Evolutionary conservation across 1,139 yeast genomes (phyloP), one percentile per base, ranked within the genome.

Genomic region (Geotrichum siamense): DNA sequence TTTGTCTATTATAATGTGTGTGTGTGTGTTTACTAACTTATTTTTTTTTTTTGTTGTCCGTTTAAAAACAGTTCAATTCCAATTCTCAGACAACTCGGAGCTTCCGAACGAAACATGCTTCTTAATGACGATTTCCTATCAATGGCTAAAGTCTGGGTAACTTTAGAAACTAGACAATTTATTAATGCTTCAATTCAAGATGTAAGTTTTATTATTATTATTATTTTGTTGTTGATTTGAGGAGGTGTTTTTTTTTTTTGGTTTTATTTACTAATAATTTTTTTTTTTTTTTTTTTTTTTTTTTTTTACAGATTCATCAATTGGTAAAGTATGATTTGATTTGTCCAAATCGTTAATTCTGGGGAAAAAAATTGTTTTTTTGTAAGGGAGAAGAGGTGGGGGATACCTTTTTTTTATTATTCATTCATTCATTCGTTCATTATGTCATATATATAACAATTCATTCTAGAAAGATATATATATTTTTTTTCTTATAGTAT

Each of bases 61-160:
- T 12, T 39, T 13, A 10, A 17, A n/a, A 39, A 43, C 57, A 83
- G 94, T 61, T 82, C 98, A 9, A 69, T 91, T 52, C 97, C 97
- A 1, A 85, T 91, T 29, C 68, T 91, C 55, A 75, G 97, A 67
- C 80, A 82, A 61, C 74, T 86, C 40, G 91, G 96, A 37, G 72
- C 81, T 21, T 74, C 77, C 54, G 80, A 34, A 74, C 52, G 68
- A n/a, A 48, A 45, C 13, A 33, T 81, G 16, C 62, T 80, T 40
- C 67, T 71, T 48, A 72, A 76, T 56, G 78, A 77, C 32, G 81
- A 80, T 55, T 71, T 79, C 20, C 54, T 84, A 47, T 78, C 83
- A 20, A 85, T 87, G 95, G 67, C 85, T 49, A 85, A 85, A 60
- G 91, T 89, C 20, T 89, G 97, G 97, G 59, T 86, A 44, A 91